phyloP scores from a whole-genome alignment of 176 grass and related monocot species.

The Oryza australiensis region DNA sequence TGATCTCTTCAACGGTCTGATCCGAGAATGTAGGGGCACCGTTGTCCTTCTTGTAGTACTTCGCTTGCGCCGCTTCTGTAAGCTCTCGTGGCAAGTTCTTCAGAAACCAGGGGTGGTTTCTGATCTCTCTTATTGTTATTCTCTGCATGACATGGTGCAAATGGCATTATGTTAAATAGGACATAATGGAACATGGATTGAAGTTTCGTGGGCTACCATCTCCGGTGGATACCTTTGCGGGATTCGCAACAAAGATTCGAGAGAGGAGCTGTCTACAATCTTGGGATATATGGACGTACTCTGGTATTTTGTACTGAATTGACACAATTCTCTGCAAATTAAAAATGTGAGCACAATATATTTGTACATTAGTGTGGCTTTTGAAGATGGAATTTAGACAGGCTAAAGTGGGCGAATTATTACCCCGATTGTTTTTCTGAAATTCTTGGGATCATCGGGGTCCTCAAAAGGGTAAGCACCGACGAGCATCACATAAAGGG shows the following conservation, averaged over 20 bases:
- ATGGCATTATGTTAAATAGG: not conserved
- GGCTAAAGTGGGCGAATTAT: not conserved
- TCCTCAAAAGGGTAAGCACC: conserved; percentile 84
- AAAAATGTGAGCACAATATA: not conserved
- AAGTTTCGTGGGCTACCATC: not conserved
- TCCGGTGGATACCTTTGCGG: conserved; percentile 56
- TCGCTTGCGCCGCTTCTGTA: conserved; percentile 69
- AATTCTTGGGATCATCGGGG: conserved; percentile 70
- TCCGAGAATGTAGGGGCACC: conserved; percentile 64
- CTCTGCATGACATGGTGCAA: conserved; percentile 52
- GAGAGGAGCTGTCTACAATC: conserved; percentile 75
- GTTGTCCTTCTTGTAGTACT: conserved; percentile 92
- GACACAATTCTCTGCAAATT: conserved; percentile 67
- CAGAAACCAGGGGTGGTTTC: conserved; percentile 97
- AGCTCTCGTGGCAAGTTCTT: conserved; percentile 97
- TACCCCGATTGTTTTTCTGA: conserved; percentile 77
- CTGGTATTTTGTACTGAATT: conserved; percentile 80
- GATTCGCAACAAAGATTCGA: conserved; percentile 60
- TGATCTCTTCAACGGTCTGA: conserved; percentile 84
- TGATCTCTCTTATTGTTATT: conserved; percentile 94
- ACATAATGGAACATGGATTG: conserved; percentile 1
- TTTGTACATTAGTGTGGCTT: not conserved
- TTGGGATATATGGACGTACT: conserved; percentile 75
- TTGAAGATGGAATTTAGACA: not conserved
- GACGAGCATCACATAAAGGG: conserved; percentile 81